Base-by-base conservation (phyloP, 352 stramenopile species). In the Globisporangium ultimum region DNA sequence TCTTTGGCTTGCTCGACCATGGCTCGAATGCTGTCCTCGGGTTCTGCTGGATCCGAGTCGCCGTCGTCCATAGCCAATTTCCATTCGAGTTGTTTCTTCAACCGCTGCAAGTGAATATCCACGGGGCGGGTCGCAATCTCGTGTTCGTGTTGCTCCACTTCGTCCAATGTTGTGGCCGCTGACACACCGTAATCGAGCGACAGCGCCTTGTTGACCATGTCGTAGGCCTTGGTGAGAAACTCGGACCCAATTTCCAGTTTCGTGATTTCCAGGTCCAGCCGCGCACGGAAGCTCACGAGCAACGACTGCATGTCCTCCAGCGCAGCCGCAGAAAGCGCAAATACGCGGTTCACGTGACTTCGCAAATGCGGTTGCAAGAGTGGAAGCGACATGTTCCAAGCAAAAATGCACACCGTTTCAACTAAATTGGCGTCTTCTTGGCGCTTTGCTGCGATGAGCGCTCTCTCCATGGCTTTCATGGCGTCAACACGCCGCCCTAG, bases 181-280 rank as follows among this genome's bases (percentile, higher is more conserved):
- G 55, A 42, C 12, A 53, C 63, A 3, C 71, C 74, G 42, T 93
- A 93, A 58, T 95, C 88, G 22, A 92, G 55, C 22, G 48, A 55
- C 3, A 93, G 58, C 20, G 79, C 84, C 56, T 90, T 83, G 13
- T 60, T 77, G 1, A 87, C 69, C 36, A 87, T 85, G 3, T 62
- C 51, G 22, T 78, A 73, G 0, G 90, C 89, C 49, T 97, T 96
- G n/a, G 65, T 72, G 9, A 97, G 60, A 55, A 95, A 97, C 49
- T 97, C 86, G 2, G 74, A 80, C 1, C 61, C 64, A n/a, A 95
- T 60, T 43, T 98, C 88, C n/a, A 95, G 73, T 56, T 95, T 95
- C 4, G 77, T 74, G 0, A 94, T 67, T 69, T 97, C 90, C 17
- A 96, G 58, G 53, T 94, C 76, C 10, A 97, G 57, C 21, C 92